Evolutionary conservation across 202 grass and related monocot genomes (phyloP).

Genomic region (Schoenoplectus triqueter): DNA sequence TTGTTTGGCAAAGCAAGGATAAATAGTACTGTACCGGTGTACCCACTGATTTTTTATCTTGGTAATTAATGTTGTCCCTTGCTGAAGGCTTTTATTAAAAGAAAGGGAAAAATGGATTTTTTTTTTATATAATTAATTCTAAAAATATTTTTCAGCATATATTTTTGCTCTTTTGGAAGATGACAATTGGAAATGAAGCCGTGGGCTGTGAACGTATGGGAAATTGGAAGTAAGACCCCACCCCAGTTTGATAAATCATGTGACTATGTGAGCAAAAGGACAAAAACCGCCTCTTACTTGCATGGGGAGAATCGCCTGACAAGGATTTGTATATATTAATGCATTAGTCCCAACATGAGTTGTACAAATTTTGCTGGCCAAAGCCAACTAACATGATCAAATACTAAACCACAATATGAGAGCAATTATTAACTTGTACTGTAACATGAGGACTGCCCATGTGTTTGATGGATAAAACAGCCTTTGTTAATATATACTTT

Average conservation of each 20-base stretch:
- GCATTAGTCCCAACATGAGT: conserved; percentile 33
- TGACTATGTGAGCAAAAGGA: conserved; percentile 21
- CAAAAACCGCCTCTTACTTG: conserved; percentile 17
- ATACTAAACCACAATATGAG: conserved; percentile 29
- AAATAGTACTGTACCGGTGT: too few relatives aligned
- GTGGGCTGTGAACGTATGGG: neutral
- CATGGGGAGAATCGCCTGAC: conserved; percentile 28
- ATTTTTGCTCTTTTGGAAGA: neutral
- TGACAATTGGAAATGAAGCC: conserved; percentile 21
- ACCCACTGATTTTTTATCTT: too few relatives aligned
- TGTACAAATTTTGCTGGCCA: conserved; percentile 31
- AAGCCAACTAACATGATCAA: conserved; percentile 42
- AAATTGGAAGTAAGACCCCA: conserved; percentile 29
- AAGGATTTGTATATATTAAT: conserved; percentile 16
- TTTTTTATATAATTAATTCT: too few relatives aligned
- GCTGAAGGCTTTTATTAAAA: too few relatives aligned
- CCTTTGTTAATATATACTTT: conserved; percentile 2
- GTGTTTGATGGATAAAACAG: conserved; percentile 24
- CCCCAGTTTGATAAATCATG: conserved; percentile 18
- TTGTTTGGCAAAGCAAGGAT: neutral
- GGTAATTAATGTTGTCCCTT: too few relatives aligned
- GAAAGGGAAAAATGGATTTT: too few relatives aligned
- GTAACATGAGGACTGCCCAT: conserved; percentile 16
- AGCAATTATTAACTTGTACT: conserved; percentile 40
- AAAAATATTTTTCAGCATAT: too few relatives aligned